phyloP scores from a whole-genome alignment of 2,329 filamentous ascomycete genomes.

The Beauveria sp. region DNA sequence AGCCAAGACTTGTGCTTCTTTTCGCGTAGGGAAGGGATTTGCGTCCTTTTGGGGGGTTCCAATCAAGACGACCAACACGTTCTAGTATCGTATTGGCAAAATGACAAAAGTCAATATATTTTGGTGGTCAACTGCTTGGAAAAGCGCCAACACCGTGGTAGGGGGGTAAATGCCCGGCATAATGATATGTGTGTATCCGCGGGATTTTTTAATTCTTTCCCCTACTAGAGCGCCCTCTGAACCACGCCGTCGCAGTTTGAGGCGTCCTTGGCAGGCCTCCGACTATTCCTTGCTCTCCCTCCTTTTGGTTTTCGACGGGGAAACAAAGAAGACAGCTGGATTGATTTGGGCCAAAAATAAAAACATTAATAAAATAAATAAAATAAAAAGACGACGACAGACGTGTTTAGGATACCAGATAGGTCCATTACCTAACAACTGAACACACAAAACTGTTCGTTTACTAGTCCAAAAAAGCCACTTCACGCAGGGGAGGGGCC shows the following conservation, averaged over 20 bases:
- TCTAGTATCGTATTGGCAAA: not conserved
- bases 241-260: not conserved
- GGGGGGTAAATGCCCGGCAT: not conserved
- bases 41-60: not conserved
- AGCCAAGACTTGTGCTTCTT: slow-evolving; percentile 9
- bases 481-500: no score
- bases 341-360: not conserved
- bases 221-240: not conserved
- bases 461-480: no score
- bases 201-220: not conserved
- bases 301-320: no score
- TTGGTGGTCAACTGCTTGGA: no score
- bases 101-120: no score
- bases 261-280: not conserved
- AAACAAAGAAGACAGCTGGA: no score
- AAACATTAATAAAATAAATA: not conserved
- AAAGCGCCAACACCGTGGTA: no score
- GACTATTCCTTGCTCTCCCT: not conserved
- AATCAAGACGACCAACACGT: not conserved
- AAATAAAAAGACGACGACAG: no score
- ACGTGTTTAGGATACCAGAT: no score
- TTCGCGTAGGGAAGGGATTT: slow-evolving; percentile 5
- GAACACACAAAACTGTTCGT: no score
- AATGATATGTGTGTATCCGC: not conserved
- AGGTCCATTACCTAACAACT: no score